Evolutionary conservation across 352 stramenopile species (phyloP), one percentile per base, ranked within the genome.

Genomic region (Halophytophthora polymorphica): DNA sequence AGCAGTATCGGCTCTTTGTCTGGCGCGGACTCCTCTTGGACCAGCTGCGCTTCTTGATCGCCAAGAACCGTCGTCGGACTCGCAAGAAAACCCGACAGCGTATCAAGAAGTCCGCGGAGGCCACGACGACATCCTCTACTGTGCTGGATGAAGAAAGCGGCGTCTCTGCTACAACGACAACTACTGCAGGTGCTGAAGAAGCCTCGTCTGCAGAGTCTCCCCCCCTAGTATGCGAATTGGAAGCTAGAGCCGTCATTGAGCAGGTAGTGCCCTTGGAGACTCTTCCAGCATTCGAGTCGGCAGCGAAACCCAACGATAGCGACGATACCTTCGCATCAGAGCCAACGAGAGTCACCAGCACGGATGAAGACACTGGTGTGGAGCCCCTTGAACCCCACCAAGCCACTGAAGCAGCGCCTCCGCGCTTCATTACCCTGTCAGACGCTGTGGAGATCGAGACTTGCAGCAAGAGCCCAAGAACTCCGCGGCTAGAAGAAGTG

Each of bases 41-140:
- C 17, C 67, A 81, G 40, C 52, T 81, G 11, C 61, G 48, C 6
- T 81, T 76, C 38, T 35, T 76, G n/a, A 22, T 77, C 35, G 59
- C 50, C 15, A 63, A 75, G 18, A 49, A 77, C 13, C 51, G 57
- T 12, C 68, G 70, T 0, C 54, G 75, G 19, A 33, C 45, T 25
- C 45, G 64, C 11, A 64, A 66, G 54, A 68, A 68, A 25, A 47
- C 56, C 0, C 58, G 56, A 0, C 40, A 49, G 1, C 55, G 56
- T 29, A 47, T 47, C 2, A 66, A 52, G 17, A 51, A 58, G 14
- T 13, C 15, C 10, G 12, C 39, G 2, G 36, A 39, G 11, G 48
- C 56, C 12, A 48, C 10, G 21, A 17, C 34, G 39, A 12, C 12
- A 37, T 14, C 18, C 18, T 10, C 23, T 36, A 2, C 1, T n/a